Conservation (phyloP, 768 basidiomycete species). For the Lentinula raphanica region DNA sequence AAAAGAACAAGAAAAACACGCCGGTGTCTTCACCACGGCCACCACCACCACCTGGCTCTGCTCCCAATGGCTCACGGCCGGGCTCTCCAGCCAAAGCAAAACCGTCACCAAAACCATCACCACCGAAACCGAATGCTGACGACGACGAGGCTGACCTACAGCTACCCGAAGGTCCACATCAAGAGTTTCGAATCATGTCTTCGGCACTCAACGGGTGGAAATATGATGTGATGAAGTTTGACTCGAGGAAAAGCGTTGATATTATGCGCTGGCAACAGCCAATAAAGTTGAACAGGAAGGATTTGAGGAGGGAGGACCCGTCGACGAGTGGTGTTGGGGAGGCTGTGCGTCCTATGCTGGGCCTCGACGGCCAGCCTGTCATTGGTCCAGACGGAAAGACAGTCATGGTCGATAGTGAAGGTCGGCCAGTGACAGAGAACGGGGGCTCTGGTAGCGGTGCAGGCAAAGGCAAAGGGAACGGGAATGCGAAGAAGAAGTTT, state of each 20-base stretch:
- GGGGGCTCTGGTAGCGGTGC: slow-evolving; percentile 25
- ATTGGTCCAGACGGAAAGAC: slow-evolving; percentile 69
- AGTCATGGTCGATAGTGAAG: slow-evolving; percentile 80
- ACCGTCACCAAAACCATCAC: slow-evolving; percentile 34
- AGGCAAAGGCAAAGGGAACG: slow-evolving; percentile 38
- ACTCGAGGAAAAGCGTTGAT: slow-evolving; percentile 68
- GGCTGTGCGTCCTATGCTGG: slow-evolving; percentile 70
- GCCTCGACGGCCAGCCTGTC: slow-evolving; percentile 79
- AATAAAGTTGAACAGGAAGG: slow-evolving; percentile 85
- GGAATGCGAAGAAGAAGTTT: slow-evolving; percentile 63
- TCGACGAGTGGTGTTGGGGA: slow-evolving; percentile 26
- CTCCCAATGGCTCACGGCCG: slow-evolving; percentile 8
- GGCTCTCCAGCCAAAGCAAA: slow-evolving; percentile 15
- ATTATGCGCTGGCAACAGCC: slow-evolving; percentile 65
- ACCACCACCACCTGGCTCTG: slow-evolving; percentile 15
- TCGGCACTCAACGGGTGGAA: slow-evolving; percentile 82
- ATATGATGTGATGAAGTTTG: slow-evolving; percentile 91
- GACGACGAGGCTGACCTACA: slow-evolving; percentile 47
- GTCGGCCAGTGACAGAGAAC: slow-evolving; percentile 54
- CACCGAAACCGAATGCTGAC: slow-evolving; percentile 33
- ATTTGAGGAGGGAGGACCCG: slow-evolving; percentile 51
- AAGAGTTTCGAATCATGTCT: slow-evolving; percentile 76
- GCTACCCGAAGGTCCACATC: slow-evolving; percentile 63
- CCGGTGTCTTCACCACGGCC: slow-evolving; percentile 26
- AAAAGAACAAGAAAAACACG: slow-evolving; percentile 44